phyloP scores from a whole-genome alignment of 352 stramenopile species.

The Phytophthora syringae region DNA sequence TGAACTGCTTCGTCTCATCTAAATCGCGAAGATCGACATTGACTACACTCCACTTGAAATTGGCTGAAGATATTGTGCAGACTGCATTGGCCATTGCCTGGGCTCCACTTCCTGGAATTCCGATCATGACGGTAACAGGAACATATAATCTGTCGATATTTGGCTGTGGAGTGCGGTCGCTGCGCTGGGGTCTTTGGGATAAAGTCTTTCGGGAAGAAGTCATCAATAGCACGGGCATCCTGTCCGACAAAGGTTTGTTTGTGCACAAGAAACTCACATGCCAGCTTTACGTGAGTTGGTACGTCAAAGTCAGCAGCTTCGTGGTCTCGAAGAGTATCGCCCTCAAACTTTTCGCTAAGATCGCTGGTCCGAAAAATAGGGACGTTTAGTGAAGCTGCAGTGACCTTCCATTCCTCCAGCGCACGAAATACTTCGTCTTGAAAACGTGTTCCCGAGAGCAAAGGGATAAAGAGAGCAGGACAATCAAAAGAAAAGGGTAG shows the following conservation, averaged over 20 bases:
- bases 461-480: conserved; percentile 50
- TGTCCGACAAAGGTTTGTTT: conserved; percentile 27
- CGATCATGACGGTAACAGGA: conserved; percentile 65
- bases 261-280: conserved; percentile 29
- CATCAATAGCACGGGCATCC: conserved; percentile 27
- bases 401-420: conserved; percentile 62
- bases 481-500: conserved; percentile 45
- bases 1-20: conserved; percentile 22
- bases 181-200: conserved; percentile 57
- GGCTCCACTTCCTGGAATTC: conserved; percentile 68
- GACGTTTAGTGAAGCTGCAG: conserved; percentile 47
- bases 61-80: conserved; percentile 52
- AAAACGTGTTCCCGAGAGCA: conserved; percentile 68
- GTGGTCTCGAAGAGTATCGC: conserved; percentile 46
- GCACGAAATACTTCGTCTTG: conserved; percentile 69
- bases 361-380: conserved; percentile 65
- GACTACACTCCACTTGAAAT: conserved; percentile 54
- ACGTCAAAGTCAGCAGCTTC: conserved; percentile 24
- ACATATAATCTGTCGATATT: conserved; percentile 43
- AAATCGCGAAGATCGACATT: conserved; percentile 45
- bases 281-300: conserved; percentile 20
- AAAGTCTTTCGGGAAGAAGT: conserved; percentile 62
- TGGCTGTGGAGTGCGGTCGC: conserved; percentile 49
- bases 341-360: conserved; percentile 44
- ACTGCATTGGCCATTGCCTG: conserved; percentile 43